phyloP scores from a whole-genome alignment of 139 green algal genomes.

The Chlorella ohadii region DNA sequence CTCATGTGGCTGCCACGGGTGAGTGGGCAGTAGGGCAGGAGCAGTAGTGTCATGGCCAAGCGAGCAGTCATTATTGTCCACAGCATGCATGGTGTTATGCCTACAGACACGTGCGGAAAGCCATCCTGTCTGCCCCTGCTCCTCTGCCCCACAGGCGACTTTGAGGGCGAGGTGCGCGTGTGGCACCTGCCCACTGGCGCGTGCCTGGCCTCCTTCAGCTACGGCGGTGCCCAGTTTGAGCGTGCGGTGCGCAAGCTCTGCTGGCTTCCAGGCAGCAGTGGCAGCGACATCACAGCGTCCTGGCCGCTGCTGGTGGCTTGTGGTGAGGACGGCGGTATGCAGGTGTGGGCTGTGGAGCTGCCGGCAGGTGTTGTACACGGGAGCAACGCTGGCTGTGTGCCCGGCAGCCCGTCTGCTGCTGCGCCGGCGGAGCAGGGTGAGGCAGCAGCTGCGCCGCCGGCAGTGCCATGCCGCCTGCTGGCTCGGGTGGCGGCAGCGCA shows the following conservation, averaged over 20 bases:
- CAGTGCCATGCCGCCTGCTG: conserved; percentile 48
- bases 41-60: no score
- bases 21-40: conserved; percentile 33
- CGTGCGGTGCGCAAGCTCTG: conserved; percentile 21
- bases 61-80: no score
- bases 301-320: conserved; percentile 62
- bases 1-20: conserved; percentile 70
- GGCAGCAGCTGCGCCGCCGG: not conserved
- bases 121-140: not conserved
- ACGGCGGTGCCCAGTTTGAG: conserved; percentile 14
- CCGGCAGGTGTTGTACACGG: not conserved
- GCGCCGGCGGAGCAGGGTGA: not conserved
- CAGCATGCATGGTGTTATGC: no score
- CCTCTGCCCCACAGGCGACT: conserved; percentile 65
- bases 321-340: conserved; percentile 71
- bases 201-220: conserved; percentile 4
- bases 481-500: conserved; percentile 58
- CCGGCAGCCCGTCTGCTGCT: not conserved
- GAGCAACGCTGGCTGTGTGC: not conserved
- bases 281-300: not conserved
- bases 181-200: conserved; percentile 17
- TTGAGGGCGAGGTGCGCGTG: conserved; percentile 62
- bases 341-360: conserved; percentile 66
- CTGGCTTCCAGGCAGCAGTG: conserved; percentile 12
- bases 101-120: no score